These are phyloP conservation scores for Backusella sp. DNA, from an alignment of 192 early-diverging fungal genomes.

Conservation along the genomic window DNA sequence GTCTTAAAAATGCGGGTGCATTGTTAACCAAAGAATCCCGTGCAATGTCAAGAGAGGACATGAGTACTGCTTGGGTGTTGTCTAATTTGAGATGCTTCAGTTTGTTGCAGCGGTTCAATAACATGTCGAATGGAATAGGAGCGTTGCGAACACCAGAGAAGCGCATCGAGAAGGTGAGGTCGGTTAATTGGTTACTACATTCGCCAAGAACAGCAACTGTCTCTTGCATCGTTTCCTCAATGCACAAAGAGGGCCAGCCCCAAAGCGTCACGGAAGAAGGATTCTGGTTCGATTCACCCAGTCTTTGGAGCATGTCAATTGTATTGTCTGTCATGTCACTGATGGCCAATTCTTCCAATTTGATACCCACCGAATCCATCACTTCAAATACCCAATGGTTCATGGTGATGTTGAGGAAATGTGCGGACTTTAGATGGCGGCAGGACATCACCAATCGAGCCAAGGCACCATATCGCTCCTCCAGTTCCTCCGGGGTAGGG, in stretches of 20 bases:
- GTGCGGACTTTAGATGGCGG: not conserved
- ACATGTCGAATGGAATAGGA: not conserved
- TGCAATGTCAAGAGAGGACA: not conserved
- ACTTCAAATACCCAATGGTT: not conserved
- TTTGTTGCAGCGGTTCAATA: not conserved
- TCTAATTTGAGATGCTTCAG: not conserved
- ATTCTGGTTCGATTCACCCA: constrained; percentile 8
- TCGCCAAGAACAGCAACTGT: not conserved
- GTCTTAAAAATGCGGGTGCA: not conserved
- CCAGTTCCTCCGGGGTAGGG: not conserved
- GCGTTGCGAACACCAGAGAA: constrained; percentile 6
- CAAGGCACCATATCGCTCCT: not conserved
- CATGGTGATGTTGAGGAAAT: not conserved
- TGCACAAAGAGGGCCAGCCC: constrained; percentile 14
- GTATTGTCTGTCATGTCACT: constrained; percentile 16
- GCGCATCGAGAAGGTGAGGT: constrained; percentile 4
- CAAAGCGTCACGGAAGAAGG: constrained; percentile 1
- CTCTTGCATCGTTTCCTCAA: constrained; percentile 9
- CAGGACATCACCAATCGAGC: not conserved
- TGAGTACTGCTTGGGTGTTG: not conserved
- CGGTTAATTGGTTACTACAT: not conserved
- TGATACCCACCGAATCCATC: not conserved
- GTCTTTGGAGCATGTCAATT: not conserved
- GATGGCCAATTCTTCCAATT: not conserved
- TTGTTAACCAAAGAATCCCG: not conserved